A percentile compares a stretch with the other conserved stretches of the same genome.
Evolutionary conservation across 352 stramenopile species (phyloP).

Genomic region (Saprolegnia parasitica): DNA sequence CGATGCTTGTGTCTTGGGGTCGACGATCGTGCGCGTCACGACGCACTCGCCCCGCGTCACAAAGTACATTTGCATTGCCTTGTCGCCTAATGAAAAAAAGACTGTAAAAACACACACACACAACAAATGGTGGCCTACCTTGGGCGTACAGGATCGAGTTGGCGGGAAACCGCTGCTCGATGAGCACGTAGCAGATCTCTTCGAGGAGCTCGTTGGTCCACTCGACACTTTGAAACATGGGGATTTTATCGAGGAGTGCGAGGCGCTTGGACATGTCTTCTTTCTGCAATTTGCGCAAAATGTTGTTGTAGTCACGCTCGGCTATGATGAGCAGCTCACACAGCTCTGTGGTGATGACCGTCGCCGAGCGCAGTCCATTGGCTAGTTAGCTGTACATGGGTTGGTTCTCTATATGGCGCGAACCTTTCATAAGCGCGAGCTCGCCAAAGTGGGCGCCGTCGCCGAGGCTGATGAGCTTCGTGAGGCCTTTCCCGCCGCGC

Average conservation of each 20-base stretch:
- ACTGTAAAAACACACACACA: no score
- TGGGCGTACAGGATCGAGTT: slow-evolving; percentile 49
- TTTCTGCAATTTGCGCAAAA: slow-evolving; percentile 61
- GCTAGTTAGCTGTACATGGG: not conserved
- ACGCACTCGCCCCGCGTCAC: slow-evolving; percentile 60
- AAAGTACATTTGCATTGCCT: slow-evolving; percentile 62
- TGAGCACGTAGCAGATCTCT: slow-evolving; percentile 66
- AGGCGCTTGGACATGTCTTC: slow-evolving; percentile 57
- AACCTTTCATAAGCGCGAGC: slow-evolving; percentile 67
- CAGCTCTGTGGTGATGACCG: slow-evolving; percentile 53
- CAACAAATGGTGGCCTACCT: slow-evolving; percentile 13
- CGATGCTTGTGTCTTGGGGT: slow-evolving; percentile 35
- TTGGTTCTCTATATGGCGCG: not conserved
- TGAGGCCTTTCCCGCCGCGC: slow-evolving; percentile 47
- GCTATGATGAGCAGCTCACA: slow-evolving; percentile 66
- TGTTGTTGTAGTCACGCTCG: slow-evolving; percentile 70
- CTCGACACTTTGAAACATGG: slow-evolving; percentile 66
- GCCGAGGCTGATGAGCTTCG: slow-evolving; percentile 66
- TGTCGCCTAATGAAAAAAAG: no score
- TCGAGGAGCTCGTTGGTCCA: slow-evolving; percentile 67
- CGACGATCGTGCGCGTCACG: slow-evolving; percentile 47
- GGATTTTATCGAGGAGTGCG: slow-evolving; percentile 54
- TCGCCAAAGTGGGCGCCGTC: slow-evolving; percentile 72
- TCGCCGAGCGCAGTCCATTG: slow-evolving; percentile 57
- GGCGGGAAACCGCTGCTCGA: slow-evolving; percentile 51